phyloP scores from a whole-genome alignment of 2,329 filamentous ascomycete genomes.

The Aspergillus hiratsukae region DNA sequence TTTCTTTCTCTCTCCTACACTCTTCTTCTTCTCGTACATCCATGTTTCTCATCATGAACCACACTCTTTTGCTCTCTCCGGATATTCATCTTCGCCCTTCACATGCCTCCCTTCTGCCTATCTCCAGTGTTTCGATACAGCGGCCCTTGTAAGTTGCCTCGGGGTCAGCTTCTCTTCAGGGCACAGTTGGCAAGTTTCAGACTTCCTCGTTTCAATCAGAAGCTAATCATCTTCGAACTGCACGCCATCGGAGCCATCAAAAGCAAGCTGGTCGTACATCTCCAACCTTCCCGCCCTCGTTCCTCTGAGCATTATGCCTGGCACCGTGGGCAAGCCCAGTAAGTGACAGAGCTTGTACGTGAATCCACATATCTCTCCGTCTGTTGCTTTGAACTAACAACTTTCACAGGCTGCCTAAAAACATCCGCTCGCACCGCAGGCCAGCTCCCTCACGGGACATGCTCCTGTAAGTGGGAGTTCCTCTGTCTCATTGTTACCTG shows the following conservation, averaged over 20 bases:
- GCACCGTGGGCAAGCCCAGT: constrained; percentile 16
- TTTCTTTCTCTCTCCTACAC: not conserved
- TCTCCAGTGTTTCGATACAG: too few species aligned
- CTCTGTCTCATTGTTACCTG: not conserved
- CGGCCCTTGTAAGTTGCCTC: too few species aligned
- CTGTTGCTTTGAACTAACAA: not conserved
- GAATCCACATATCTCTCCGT: not conserved
- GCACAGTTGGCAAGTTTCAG: too few species aligned
- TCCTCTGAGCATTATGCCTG: constrained; percentile 10
- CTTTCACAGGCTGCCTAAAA: constrained; percentile 14
- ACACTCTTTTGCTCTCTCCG: too few species aligned
- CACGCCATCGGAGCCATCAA: not conserved
- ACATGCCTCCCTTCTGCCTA: too few species aligned
- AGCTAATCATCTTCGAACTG: not conserved
- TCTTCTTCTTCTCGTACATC: not conserved
- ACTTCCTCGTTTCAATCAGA: too few species aligned
- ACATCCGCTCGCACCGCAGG: constrained; percentile 5
- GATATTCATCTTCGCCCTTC: too few species aligned
- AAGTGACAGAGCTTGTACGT: constrained; percentile 16
- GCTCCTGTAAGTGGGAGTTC: constrained; percentile 2
- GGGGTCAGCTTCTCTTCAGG: too few species aligned
- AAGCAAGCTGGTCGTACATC: not conserved
- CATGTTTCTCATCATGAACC: not conserved
- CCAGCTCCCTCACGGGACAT: constrained; percentile 3
- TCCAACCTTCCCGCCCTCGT: not conserved